A percentile compares a stretch with the other conserved stretches of the same genome.
Conservation (phyloP, 1,284 basidiomycete genomes). For the Erythrobasidium hasegawianum region DNA sequence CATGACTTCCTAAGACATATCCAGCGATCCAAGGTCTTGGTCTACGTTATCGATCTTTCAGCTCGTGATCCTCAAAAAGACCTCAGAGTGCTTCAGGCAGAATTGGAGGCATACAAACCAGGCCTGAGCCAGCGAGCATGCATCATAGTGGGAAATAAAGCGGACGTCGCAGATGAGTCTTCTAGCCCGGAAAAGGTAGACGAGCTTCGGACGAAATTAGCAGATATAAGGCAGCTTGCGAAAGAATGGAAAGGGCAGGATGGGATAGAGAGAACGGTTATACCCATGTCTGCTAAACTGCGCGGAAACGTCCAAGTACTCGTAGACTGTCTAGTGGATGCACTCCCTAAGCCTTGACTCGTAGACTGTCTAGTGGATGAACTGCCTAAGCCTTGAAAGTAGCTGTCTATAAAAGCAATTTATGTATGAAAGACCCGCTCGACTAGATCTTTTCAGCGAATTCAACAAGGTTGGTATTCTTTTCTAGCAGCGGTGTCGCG, state of each 20-base stretch:
- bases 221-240: neutral
- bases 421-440: too few relatives aligned
- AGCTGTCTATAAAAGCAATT: too few relatives aligned
- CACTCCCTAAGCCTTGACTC: conserved; percentile 1
- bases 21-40: conserved; percentile 83
- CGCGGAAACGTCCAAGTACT: conserved; percentile 27
- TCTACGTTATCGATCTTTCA: conserved; percentile 87
- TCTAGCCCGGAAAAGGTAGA: conserved; percentile 9
- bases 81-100: conserved; percentile 65
- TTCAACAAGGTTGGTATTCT: conserved; percentile 7
- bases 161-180: conserved; percentile 61
- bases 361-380: too few relatives aligned
- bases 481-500: conserved; percentile 10
- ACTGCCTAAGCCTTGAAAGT: too few relatives aligned
- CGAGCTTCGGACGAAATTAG: conserved; percentile 11
- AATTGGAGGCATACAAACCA: conserved; percentile 75
- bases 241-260: conserved; percentile 18
- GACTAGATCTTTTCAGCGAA: too few relatives aligned
- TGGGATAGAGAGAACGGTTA: conserved; percentile 23
- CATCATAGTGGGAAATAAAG: conserved; percentile 90
- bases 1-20: conserved; percentile 91
- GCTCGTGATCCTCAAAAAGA: conserved; percentile 69
- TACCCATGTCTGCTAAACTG: conserved; percentile 27
- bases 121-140: conserved; percentile 72
- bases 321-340: conserved; percentile 17